Conservation (phyloP, 495 filamentous ascomycete species). For the Penicillium canescens region DNA sequence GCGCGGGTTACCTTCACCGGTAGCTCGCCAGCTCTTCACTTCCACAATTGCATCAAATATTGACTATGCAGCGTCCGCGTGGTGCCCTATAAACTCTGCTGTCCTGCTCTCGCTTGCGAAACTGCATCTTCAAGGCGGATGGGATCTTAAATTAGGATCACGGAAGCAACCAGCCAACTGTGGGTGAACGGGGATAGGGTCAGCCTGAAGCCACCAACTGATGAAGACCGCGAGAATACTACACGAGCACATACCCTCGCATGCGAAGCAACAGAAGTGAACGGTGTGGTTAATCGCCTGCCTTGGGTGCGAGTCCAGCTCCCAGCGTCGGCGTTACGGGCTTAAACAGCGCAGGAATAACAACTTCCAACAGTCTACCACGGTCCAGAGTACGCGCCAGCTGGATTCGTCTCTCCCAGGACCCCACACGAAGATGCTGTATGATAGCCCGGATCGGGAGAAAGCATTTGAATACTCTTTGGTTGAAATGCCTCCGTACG, state of each 20-base stretch:
- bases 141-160: not conserved
- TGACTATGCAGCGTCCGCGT: not conserved
- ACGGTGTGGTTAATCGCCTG: not conserved
- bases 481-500: too few species aligned
- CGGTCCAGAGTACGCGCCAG: conserved; percentile 1
- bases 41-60: not conserved
- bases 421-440: not conserved
- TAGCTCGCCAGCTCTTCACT: conserved; percentile 6
- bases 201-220: not conserved
- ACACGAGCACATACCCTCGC: conserved; percentile 2
- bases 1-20: not conserved
- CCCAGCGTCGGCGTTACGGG: conserved; percentile 3
- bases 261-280: conserved; percentile 1
- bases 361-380: not conserved
- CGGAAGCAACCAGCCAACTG: conserved; percentile 3
- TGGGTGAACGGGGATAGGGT: not conserved
- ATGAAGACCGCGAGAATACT: not conserved
- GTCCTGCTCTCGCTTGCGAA: conserved; percentile 4
- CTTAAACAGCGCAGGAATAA: not conserved
- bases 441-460: conserved; percentile 1
- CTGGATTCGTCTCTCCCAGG: conserved; percentile 3
- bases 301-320: conserved; percentile 5
- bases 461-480: too few species aligned
- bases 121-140: not conserved
- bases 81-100: not conserved